Evolutionary conservation across 805 yeast species (phyloP).

Genomic region (Candida boleticola): DNA sequence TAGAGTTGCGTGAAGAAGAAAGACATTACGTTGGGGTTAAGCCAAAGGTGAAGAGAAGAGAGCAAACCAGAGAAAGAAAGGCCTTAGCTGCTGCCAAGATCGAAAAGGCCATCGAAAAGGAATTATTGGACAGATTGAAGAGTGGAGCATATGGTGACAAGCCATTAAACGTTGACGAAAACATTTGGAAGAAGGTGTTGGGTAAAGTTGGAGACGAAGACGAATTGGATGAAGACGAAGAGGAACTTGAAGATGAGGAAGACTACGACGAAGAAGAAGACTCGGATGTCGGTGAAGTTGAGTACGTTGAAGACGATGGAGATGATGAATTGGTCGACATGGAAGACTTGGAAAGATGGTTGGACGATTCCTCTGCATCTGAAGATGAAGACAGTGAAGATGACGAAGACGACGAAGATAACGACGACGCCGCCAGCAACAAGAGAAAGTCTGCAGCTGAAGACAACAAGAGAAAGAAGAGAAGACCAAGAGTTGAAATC

Average conservation of each 20-base stretch:
- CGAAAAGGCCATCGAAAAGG: conserved; percentile 95
- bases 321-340: conserved; percentile 88
- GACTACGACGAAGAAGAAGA: conserved; percentile 41
- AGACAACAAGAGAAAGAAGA: conserved; percentile 42
- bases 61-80: conserved; percentile 90
- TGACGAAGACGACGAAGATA: conserved; percentile 35
- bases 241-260: conserved; percentile 51
- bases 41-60: conserved; percentile 93
- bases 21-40: conserved; percentile 90
- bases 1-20: conserved; percentile 88
- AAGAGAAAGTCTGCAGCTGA: conserved; percentile 31
- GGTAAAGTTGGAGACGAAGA: conserved; percentile 57
- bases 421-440: conserved; percentile 18
- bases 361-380: conserved; percentile 45
- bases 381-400: conserved; percentile 33
- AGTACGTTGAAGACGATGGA: conserved; percentile 87
- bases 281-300: conserved; percentile 71
- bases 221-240: conserved; percentile 62
- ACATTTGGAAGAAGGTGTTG: conserved; percentile 91
- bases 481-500: conserved; percentile 74
- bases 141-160: conserved; percentile 98
- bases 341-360: conserved; percentile 91
- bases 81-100: conserved; percentile 96
- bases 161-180: conserved; percentile 94
- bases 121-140: conserved; percentile 88